Percentiles rank a stretch among this genome's conserved stretches.
Conservation (phyloP, 192 early-diverging fungal species). For the Diversispora eburnea region DNA sequence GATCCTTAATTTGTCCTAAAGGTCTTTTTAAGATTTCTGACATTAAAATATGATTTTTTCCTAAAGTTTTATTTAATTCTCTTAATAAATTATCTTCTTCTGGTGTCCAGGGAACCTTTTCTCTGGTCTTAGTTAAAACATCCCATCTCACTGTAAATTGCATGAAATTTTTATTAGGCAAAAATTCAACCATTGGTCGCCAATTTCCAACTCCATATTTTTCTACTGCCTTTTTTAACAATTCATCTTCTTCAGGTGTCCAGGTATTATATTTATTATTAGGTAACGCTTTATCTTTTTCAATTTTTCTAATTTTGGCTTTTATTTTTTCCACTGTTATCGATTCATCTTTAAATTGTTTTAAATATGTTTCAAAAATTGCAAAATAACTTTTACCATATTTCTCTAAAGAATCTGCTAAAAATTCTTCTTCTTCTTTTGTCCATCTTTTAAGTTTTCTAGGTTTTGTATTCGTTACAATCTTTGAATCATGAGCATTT, state of each 20-base stretch:
- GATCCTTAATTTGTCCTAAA: not conserved
- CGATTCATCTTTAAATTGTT: too few species aligned
- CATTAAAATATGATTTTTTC: not conserved
- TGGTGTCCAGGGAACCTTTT: not conserved
- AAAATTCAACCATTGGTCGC: not conserved
- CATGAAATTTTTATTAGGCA: not conserved
- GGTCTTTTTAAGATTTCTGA: slow-evolving; percentile 1
- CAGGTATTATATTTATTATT: not conserved
- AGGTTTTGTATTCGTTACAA: too few species aligned
- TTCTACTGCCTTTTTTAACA: not conserved
- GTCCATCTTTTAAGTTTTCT: too few species aligned
- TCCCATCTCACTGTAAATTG: slow-evolving; percentile 2
- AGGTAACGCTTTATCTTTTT: not conserved
- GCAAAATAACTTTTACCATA: too few species aligned
- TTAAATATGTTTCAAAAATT: too few species aligned
- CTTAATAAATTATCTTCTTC: slow-evolving; percentile 17
- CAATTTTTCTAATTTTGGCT: not conserved
- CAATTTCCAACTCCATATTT: slow-evolving; percentile 10
- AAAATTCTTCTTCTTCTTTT: too few species aligned
- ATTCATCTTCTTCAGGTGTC: slow-evolving; percentile 20
- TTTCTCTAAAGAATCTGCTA: too few species aligned
- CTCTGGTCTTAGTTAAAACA: not conserved
- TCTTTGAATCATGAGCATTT: too few species aligned
- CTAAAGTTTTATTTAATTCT: not conserved
- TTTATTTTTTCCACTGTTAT: too few species aligned